Conservation (phyloP, 1,284 basidiomycete genomes). For the Volvariella volvacea region DNA sequence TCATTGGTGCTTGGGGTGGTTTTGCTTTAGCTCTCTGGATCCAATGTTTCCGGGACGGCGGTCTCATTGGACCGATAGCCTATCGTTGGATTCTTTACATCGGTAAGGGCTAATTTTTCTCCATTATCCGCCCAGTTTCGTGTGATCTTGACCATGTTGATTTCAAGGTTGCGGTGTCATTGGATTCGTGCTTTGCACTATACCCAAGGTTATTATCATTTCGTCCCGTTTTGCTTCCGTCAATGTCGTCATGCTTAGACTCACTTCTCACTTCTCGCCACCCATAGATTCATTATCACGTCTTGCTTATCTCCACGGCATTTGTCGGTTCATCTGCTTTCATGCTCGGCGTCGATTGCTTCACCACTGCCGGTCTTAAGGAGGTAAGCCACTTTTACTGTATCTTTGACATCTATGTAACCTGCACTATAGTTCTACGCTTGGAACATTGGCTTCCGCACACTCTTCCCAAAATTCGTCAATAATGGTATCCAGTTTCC, state of each 20-base stretch:
- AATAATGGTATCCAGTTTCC: slow-evolving; percentile 70
- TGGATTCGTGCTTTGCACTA: slow-evolving; percentile 57
- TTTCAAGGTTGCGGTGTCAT: slow-evolving; percentile 45
- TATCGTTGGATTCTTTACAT: slow-evolving; percentile 87
- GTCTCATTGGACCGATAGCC: slow-evolving; percentile 70
- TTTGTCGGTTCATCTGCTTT: slow-evolving; percentile 90
- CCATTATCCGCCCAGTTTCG: slow-evolving; percentile 6
- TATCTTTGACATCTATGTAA: slow-evolving; percentile 7
- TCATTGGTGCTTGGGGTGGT: slow-evolving; percentile 86
- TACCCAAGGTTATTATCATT: slow-evolving; percentile 40
- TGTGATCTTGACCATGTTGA: slow-evolving; percentile 11
- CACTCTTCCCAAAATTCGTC: slow-evolving; percentile 71
- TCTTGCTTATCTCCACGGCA: slow-evolving; percentile 78
- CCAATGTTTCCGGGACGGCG: slow-evolving; percentile 78
- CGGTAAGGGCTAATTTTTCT: slow-evolving; percentile 33
- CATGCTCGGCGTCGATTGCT: slow-evolving; percentile 92
- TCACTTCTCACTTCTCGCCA: slow-evolving; percentile 16
- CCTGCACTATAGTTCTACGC: slow-evolving; percentile 70
- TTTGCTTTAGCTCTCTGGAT: slow-evolving; percentile 85
- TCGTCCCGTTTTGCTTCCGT: slow-evolving; percentile 8
- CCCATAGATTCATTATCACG: slow-evolving; percentile 74
- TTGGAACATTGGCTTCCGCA: slow-evolving; percentile 85
- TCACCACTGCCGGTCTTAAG: slow-evolving; percentile 84
- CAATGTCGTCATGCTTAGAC: slow-evolving; percentile 10
- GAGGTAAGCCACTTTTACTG: slow-evolving; percentile 46